Percentiles rank a stretch among this genome's conserved stretches.
These are phyloP conservation scores for Wickerhamomyces sp. DNA, from an alignment of 1,139 yeast genomes.

Conservation along the genomic window DNA sequence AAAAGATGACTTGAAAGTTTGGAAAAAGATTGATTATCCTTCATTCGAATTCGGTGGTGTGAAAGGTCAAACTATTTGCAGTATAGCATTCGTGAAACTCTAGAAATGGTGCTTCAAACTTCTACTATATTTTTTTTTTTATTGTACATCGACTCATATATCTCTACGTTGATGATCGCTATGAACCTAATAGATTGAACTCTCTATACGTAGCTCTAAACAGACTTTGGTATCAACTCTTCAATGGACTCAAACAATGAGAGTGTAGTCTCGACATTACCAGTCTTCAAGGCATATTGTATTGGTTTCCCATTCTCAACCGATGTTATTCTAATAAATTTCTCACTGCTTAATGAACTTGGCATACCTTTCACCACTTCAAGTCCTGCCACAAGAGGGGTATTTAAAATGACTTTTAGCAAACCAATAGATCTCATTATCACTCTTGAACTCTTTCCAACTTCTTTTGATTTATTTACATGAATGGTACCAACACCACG, in stretches of 20 bases:
- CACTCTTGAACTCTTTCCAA: slow-evolving; percentile 43
- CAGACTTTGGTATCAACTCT: slow-evolving; percentile 27
- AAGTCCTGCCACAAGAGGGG: slow-evolving; percentile 55
- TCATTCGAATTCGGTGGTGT: slow-evolving; percentile 84
- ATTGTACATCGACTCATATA: not conserved
- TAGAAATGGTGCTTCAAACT: no score
- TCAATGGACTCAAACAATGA: slow-evolving; percentile 51
- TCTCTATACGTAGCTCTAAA: not conserved
- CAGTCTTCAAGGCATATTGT: slow-evolving; percentile 78
- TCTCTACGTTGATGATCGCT: no score
- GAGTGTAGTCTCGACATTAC: slow-evolving; percentile 55
- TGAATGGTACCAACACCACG: slow-evolving; percentile 87
- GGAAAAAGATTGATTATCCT: slow-evolving; percentile 71
- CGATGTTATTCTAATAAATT: slow-evolving; percentile 67
- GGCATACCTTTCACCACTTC: slow-evolving; percentile 75
- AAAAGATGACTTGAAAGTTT: slow-evolving; percentile 40
- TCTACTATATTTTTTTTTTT: not conserved
- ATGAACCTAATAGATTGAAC: no score
- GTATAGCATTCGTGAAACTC: slow-evolving; percentile 62
- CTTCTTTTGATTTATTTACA: slow-evolving; percentile 48
- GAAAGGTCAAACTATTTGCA: slow-evolving; percentile 82
- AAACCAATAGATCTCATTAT: slow-evolving; percentile 93
- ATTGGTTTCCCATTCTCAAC: slow-evolving; percentile 59
- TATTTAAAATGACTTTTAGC: slow-evolving; percentile 74
- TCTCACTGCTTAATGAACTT: slow-evolving; percentile 75